Base-by-base conservation (phyloP, 1,284 basidiomycete species). In the Ganoderma meredithae region DNA sequence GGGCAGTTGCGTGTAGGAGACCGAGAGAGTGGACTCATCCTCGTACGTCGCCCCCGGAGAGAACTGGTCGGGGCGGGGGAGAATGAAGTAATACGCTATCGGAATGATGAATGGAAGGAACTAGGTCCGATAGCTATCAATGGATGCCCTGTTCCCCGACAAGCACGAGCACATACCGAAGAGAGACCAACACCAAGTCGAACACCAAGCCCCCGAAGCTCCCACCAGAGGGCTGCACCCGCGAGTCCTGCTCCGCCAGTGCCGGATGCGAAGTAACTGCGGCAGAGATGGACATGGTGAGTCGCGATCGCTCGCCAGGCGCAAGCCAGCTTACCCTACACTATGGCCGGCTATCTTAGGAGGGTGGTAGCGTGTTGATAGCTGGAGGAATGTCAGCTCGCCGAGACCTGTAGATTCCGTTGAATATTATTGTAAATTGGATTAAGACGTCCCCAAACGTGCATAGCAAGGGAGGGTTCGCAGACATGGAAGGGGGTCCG, bases 151-250 rank as follows among this genome's bases (percentile, higher is more conserved):
- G 3, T 39, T 9, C 12, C 12, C 25, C 17, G 22, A 7, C 15
- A 10, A 10, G 36, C 22, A 5, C 6, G 36, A 64, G 17, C 33
- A 79, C 90, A 61, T 76, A 93, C 92, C 17, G 91, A 86, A 5
- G 93, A 95, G 19, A 96, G 77, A 0, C 94, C 92, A 27, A 99
- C 89, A 0, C 97, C 98, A 8, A 82, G 77, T 61, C 89, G 87
- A 7, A 99, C 95, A 15, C 97, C 97, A 1, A 98, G 81, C 0
- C 90, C 89, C 43, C 98, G 86, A 0, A 99, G 83, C 72, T 96
- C 85, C 97, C 97, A 99, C 97, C 97, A 99, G 7, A 98, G 79
- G 49, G 92, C 92, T 0, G 97, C 96, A 6, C 97, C 98, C 0
- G 93, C 92, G 5, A 99, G 86, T 0, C 97, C 97, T 0, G 97